These are phyloP conservation scores for Aureobasidium namibiae DNA, from an alignment of 2,329 filamentous ascomycete species.

Conservation along the genomic window DNA sequence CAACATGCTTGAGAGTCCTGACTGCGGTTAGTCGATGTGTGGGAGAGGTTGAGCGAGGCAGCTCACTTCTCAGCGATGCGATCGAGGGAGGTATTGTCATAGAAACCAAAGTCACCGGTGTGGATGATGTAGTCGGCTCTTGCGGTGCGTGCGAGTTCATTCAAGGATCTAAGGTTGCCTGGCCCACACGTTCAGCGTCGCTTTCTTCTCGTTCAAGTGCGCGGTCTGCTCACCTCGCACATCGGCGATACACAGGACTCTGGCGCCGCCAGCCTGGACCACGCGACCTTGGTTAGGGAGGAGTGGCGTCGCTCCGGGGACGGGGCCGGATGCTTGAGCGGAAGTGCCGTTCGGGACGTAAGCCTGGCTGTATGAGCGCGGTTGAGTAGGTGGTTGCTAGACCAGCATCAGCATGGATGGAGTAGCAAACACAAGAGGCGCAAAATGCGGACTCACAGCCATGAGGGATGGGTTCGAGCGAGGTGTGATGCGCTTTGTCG, in stretches of 20 bases:
- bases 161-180: slow-evolving; percentile 94
- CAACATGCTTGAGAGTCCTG: slow-evolving; percentile 95
- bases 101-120: slow-evolving; percentile 98
- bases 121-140: slow-evolving; percentile 97
- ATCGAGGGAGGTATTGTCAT: slow-evolving; percentile 90
- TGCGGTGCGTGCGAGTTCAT: slow-evolving; percentile 90
- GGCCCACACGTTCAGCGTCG: slow-evolving; percentile 17
- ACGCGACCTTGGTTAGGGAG: slow-evolving; percentile 46
- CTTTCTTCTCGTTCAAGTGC: background rate
- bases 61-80: slow-evolving; percentile 95
- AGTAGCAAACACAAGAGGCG: background rate
- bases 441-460: slow-evolving; percentile 13
- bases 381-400: slow-evolving; percentile 43
- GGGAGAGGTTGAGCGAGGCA: background rate
- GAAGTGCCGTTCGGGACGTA: slow-evolving; percentile 40
- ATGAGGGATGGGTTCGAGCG: background rate
- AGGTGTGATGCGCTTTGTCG: background rate
- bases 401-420: background rate
- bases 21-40: slow-evolving; percentile 9
- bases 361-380: slow-evolving; percentile 41
- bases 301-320: slow-evolving; percentile 38
- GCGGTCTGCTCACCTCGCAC: slow-evolving; percentile 36
- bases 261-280: slow-evolving; percentile 39
- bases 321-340: slow-evolving; percentile 25
- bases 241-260: slow-evolving; percentile 45